These are phyloP conservation scores for Leersia perrieri DNA, from an alignment of 176 grass and related monocot genomes.

Conservation along the genomic window DNA sequence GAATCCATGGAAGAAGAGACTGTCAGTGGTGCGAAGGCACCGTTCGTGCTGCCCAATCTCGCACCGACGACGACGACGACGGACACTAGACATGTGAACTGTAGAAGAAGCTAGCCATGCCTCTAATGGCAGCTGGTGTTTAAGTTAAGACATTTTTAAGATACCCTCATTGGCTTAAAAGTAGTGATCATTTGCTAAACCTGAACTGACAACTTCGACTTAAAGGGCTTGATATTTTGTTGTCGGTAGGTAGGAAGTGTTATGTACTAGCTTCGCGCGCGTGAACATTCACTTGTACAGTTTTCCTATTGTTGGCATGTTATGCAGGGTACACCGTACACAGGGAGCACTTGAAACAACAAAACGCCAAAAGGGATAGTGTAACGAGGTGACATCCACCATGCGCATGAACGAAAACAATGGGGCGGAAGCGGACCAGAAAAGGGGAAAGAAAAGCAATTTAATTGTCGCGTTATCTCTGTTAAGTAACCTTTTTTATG, in stretches of 20 bases:
- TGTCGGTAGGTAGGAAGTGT: background rate
- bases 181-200: background rate
- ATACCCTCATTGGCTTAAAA: background rate
- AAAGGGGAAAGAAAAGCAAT: background rate
- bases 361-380: background rate
- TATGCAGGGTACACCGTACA: background rate
- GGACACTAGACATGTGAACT: background rate
- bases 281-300: background rate
- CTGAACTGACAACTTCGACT: background rate
- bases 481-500: background rate
- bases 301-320: background rate
- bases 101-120: background rate
- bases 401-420: background rate
- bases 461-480: slow-evolving; percentile 26
- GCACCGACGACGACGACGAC: background rate
- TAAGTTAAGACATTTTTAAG: background rate
- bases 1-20: background rate
- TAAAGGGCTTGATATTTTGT: background rate
- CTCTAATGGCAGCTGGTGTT: background rate
- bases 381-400: slow-evolving; percentile 12
- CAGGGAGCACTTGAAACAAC: background rate
- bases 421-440: background rate
- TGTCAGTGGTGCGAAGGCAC: background rate
- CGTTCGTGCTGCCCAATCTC: slow-evolving; percentile 9
- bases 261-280: background rate